Percentiles rank a stretch among this genome's conserved stretches.
Conservation (phyloP, 345 rosid species). For the Linum trigynum region DNA sequence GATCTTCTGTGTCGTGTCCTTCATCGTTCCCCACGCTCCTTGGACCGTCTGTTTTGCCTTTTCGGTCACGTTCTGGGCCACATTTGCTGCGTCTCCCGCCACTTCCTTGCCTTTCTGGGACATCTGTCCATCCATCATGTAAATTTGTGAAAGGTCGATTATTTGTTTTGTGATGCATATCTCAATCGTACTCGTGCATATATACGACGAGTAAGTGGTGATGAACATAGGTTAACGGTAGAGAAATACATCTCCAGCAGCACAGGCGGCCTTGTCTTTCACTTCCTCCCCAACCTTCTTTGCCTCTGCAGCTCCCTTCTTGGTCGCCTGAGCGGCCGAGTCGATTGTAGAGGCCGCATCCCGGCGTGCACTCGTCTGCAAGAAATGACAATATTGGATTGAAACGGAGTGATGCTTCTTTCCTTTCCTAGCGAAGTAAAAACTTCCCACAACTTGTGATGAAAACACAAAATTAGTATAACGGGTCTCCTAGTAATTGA, state of each 20-base stretch:
- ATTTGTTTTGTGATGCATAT: no score
- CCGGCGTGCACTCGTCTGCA: background rate
- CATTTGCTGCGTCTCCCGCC: slow-evolving; percentile 8
- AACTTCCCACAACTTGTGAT: no score
- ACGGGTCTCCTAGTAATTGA: no score
- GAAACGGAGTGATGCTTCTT: no score
- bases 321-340: background rate
- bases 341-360: background rate
- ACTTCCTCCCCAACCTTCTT: slow-evolving; percentile 6
- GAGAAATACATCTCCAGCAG: slow-evolving; percentile 17
- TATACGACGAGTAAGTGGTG: background rate
- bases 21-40: slow-evolving; percentile 26
- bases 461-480: no score
- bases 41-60: slow-evolving; percentile 24
- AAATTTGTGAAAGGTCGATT: background rate
- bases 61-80: slow-evolving; percentile 12
- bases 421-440: no score
- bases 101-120: slow-evolving; percentile 11
- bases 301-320: slow-evolving; percentile 19
- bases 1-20: slow-evolving; percentile 28
- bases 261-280: slow-evolving; percentile 14
- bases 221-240: background rate
- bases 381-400: background rate
- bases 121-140: slow-evolving; percentile 5
- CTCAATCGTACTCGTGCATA: no score